Conservation (phyloP, 2,329 filamentous ascomycete species). For the Dryadomyces sulphureus region DNA sequence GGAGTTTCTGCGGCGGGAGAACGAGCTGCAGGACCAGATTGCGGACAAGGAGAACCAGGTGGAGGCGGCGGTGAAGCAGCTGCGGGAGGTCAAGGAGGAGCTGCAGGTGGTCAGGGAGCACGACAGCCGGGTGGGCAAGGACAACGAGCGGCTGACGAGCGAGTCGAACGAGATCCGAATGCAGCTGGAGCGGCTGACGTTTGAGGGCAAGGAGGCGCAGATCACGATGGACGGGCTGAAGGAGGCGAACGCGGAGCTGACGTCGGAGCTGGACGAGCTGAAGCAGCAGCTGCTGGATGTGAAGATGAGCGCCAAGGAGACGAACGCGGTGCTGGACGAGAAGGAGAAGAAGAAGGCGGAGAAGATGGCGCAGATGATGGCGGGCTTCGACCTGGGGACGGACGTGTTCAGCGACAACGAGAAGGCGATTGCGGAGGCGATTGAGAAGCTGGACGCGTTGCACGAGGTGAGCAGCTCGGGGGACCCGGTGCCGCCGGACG, state of each 20-base stretch:
- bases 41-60: conserved; percentile 82
- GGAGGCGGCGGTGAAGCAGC: conserved; percentile 60
- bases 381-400: conserved; percentile 84
- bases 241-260: conserved; percentile 89
- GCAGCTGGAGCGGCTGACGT: conserved; percentile 89
- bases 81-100: conserved; percentile 78
- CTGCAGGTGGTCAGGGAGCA: conserved; percentile 74
- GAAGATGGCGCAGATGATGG: conserved; percentile 99
- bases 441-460: conserved; percentile 68
- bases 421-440: conserved; percentile 65
- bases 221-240: conserved; percentile 98
- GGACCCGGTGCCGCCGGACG: conserved; percentile 67
- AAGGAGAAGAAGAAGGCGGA: conserved; percentile 98
- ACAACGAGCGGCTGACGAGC: conserved; percentile 73
- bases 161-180: conserved; percentile 91
- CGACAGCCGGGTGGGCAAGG: conserved; percentile 66
- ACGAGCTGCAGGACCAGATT: conserved; percentile 92
- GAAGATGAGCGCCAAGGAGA: conserved; percentile 93
- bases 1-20: conserved; percentile 87
- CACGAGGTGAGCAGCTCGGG: conserved; percentile 63
- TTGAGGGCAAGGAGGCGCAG: conserved; percentile 89
- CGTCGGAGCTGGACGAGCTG: conserved; percentile 79
- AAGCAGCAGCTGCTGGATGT: conserved; percentile 94
- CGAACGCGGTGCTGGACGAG: conserved; percentile 75
- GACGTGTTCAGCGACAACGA: conserved; percentile 94